Evolutionary conservation across 2,329 filamentous ascomycete genomes (phyloP), one percentile per base, ranked within the genome.

Genomic region (Fusarium denticulatum): DNA sequence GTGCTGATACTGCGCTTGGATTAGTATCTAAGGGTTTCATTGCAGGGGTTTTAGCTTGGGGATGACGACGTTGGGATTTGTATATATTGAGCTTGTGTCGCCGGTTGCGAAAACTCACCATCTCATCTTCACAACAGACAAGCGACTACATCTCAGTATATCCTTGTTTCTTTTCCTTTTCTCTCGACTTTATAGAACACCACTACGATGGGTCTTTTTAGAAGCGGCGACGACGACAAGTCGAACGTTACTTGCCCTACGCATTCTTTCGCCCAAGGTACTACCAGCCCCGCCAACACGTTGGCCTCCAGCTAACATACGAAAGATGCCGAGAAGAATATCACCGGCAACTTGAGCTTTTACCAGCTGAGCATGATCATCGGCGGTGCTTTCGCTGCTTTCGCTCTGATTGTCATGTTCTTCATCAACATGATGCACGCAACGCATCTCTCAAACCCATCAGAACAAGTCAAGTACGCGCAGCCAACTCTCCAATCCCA

Each of bases 381-480:
- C 3, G 53, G 63, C 11, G 75, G 75, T n/a, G 43, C 64, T 3
- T 77, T 75, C n/a, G 56, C 71, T 15, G 73, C 66, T 3, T 55
- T 76, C 24, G 28, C 66, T 7, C 57, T 75, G 4, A 15, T 71
- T 2, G 64, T 72, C 18, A 77, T 77, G 53, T 52, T 77, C 10
- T 43, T 45, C 22, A 67, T 52, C 16, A 63, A 67, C 5, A 53
- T 67, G 20, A 59, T 77, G 16, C 75, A 77, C 34, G 71, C 71
- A 4, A 73, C 75, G 1, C 75, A 77, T 30, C 67, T 76, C 2
- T 69, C 64, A 1, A 76, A 76, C 13, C 75, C 73, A 0, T 49
- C 60, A 6, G 75, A 77, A n/a, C 75, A 77, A 46, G 56, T 76
- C 47, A 77, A 77, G 75, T 77, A 69, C 11, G 49, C 11, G 8